These are phyloP conservation scores for Pisolithus sp. DNA, from an alignment of 768 basidiomycete species.

Conservation along the genomic window DNA sequence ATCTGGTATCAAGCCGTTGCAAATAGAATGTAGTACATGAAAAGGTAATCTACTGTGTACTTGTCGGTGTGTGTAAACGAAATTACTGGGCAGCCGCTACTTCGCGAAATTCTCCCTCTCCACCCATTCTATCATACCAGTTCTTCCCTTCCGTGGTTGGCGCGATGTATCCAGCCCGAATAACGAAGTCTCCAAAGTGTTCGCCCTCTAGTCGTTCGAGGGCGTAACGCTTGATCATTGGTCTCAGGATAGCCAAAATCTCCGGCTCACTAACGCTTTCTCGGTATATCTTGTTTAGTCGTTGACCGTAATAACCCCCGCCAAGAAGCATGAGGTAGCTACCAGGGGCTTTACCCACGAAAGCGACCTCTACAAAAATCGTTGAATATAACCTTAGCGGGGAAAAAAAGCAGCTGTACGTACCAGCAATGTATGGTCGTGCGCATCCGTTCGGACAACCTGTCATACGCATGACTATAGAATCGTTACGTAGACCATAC, in stretches of 20 bases:
- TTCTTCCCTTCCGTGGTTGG: slow-evolving; percentile 75
- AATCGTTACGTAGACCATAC: slow-evolving; percentile 86
- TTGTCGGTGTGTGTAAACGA: neutral
- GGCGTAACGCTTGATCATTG: slow-evolving; percentile 94
- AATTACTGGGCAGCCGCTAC: slow-evolving; percentile 11
- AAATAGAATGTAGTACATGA: too few relatives aligned
- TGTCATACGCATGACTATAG: slow-evolving; percentile 98
- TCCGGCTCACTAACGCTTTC: slow-evolving; percentile 88
- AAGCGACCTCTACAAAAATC: slow-evolving; percentile 69
- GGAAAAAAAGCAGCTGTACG: slow-evolving; percentile 13
- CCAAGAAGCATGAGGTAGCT: slow-evolving; percentile 93
- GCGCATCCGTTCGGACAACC: slow-evolving; percentile 95
- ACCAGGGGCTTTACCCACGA: slow-evolving; percentile 93
- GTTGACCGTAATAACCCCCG: slow-evolving; percentile 90
- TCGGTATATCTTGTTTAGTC: slow-evolving; percentile 94
- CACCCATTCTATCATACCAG: slow-evolving; percentile 85
- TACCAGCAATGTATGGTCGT: slow-evolving; percentile 85
- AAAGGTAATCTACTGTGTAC: neutral
- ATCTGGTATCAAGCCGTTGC: too few relatives aligned
- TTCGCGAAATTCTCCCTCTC: slow-evolving; percentile 56
- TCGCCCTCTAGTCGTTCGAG: slow-evolving; percentile 83
- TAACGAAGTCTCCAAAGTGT: slow-evolving; percentile 92
- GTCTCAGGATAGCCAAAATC: slow-evolving; percentile 79
- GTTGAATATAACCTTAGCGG: neutral
- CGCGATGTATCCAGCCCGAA: slow-evolving; percentile 86